Conservation (phyloP, 2,329 filamentous ascomycete species). For the Phoma herbarum region DNA sequence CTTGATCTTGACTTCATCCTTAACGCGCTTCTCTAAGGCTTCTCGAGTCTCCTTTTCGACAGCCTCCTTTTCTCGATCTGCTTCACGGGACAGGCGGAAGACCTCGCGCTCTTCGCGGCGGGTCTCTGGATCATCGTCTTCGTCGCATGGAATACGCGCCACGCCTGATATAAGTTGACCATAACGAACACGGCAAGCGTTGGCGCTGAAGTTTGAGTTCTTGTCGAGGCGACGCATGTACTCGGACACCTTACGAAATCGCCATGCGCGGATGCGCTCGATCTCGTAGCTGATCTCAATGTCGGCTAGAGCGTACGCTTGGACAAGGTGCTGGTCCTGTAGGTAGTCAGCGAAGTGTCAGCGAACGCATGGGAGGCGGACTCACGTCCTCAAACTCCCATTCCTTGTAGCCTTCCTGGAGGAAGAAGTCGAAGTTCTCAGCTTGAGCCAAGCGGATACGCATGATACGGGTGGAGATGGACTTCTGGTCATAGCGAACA, state of each 20-base stretch:
- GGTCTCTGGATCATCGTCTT: slow-evolving; percentile 52
- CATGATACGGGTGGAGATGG: slow-evolving; percentile 58
- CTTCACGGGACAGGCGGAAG: slow-evolving; percentile 31
- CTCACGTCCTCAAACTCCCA: slow-evolving; percentile 61
- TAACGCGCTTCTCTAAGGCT: slow-evolving; percentile 25
- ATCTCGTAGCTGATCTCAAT: slow-evolving; percentile 54
- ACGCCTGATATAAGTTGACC: slow-evolving; percentile 53
- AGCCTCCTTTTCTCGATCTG: slow-evolving; percentile 32
- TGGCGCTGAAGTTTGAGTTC: slow-evolving; percentile 55
- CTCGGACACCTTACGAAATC: slow-evolving; percentile 56
- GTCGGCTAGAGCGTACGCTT: slow-evolving; percentile 54
- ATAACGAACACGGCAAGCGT: slow-evolving; percentile 58
- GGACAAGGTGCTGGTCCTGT: slow-evolving; percentile 57
- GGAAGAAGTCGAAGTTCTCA: slow-evolving; percentile 54
- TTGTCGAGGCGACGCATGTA: slow-evolving; percentile 53
- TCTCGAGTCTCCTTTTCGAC: slow-evolving; percentile 28
- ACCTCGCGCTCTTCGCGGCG: slow-evolving; percentile 45
- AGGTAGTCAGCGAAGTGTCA: background rate
- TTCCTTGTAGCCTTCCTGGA: slow-evolving; percentile 58
- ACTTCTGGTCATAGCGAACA: slow-evolving; percentile 56
- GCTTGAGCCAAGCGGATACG: slow-evolving; percentile 57
- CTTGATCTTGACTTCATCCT: slow-evolving; percentile 28
- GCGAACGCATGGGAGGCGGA: background rate
- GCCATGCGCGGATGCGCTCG: slow-evolving; percentile 53
- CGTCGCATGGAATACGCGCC: slow-evolving; percentile 56